These are phyloP conservation scores for Purshia tridentata DNA, from an alignment of 306 rosid genomes.

Conservation along the genomic window DNA sequence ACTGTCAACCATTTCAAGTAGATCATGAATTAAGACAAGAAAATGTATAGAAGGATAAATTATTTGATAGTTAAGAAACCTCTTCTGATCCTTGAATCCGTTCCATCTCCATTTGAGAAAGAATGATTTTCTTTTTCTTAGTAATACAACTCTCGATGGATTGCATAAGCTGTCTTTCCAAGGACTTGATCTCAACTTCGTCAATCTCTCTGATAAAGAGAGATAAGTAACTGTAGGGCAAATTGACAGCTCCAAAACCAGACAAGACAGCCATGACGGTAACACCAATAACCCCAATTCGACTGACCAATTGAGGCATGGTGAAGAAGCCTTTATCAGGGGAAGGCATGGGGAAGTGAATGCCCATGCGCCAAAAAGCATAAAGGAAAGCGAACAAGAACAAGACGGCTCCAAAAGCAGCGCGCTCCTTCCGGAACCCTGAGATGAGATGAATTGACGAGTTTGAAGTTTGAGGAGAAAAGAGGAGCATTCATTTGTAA, in stretches of 20 bases:
- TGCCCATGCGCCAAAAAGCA: slow-evolving; percentile 94
- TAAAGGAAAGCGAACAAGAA: slow-evolving; percentile 85
- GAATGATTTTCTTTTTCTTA: slow-evolving; percentile 82
- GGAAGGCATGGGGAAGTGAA: slow-evolving; percentile 96
- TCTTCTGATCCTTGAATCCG: slow-evolving; percentile 69
- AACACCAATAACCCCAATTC: slow-evolving; percentile 95
- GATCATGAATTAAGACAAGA: background rate
- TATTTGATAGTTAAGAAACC: slow-evolving; percentile 31
- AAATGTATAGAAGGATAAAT: background rate
- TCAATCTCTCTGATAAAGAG: slow-evolving; percentile 96
- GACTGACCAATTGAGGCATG: slow-evolving; percentile 90
- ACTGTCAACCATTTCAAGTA: background rate
- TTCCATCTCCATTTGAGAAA: slow-evolving; percentile 71
- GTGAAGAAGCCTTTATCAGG: slow-evolving; percentile 95
- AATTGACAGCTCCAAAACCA: slow-evolving; percentile 95
- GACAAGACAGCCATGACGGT: slow-evolving; percentile 94
- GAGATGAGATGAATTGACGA: slow-evolving; percentile 3
- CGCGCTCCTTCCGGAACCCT: slow-evolving; percentile 73
- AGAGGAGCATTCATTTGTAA: background rate
- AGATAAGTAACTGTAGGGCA: slow-evolving; percentile 88
- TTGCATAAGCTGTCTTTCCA: slow-evolving; percentile 86
- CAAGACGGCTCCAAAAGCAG: slow-evolving; percentile 71
- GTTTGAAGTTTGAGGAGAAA: background rate
- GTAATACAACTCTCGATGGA: slow-evolving; percentile 67
- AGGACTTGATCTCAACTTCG: slow-evolving; percentile 66